Conservation (phyloP, 2,329 filamentous ascomycete species). For the Penicillium verrucosum region DNA sequence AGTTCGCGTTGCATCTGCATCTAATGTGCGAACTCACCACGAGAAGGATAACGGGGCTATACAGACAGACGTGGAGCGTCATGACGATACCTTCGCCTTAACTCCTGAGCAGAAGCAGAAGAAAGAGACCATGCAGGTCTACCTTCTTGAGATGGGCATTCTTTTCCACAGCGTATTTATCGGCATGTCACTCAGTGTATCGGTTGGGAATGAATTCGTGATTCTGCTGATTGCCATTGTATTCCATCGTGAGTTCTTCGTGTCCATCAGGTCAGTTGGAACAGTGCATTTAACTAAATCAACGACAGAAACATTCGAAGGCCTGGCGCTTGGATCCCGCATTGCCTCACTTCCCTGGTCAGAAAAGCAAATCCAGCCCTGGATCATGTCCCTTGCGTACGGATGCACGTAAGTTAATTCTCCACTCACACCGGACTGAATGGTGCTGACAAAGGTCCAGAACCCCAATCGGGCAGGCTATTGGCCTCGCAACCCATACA, state of each 20-base stretch:
- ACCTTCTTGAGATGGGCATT: conserved; percentile 72
- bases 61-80: conserved; percentile 18
- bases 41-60: conserved; percentile 16
- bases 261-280: not conserved
- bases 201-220: conserved; percentile 34
- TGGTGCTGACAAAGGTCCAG: conserved; percentile 39
- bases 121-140: conserved; percentile 68
- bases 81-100: conserved; percentile 13
- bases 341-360: conserved; percentile 34
- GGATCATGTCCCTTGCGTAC: conserved; percentile 76
- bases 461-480: conserved; percentile 74
- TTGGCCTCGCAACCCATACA: conserved; percentile 70
- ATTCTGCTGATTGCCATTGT: conserved; percentile 36
- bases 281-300: not conserved
- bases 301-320: conserved; percentile 35
- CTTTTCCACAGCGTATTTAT: conserved; percentile 68
- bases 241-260: conserved; percentile 34
- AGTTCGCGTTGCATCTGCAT: conserved; percentile 22
- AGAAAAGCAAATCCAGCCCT: conserved; percentile 37
- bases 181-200: conserved; percentile 38
- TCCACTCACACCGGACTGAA: not conserved
- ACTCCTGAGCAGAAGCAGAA: conserved; percentile 47
- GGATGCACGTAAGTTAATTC: conserved; percentile 49
- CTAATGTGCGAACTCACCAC: conserved; percentile 14
- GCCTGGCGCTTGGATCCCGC: conserved; percentile 34